A percentile compares a stretch with the other conserved stretches of the same genome.
Evolutionary conservation across 305 asterid genomes (phyloP).

Genomic region (Fraxinus xanthoxyloides): DNA sequence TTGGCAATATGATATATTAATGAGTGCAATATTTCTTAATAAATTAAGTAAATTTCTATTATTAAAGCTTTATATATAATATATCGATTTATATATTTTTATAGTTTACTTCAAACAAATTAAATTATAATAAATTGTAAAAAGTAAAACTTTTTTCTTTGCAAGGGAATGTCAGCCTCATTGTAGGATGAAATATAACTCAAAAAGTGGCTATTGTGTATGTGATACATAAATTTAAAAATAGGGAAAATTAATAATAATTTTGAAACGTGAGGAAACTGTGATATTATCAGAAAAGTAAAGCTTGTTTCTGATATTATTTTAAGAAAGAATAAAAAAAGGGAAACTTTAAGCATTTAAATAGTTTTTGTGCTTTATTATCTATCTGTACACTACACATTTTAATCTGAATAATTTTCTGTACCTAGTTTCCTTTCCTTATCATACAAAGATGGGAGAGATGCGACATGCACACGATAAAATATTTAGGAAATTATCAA

Average conservation of each 20-base stretch:
- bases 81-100: background rate
- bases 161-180: background rate
- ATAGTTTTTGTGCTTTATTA: background rate
- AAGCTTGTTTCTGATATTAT: background rate
- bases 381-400: background rate
- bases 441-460: background rate
- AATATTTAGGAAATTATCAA: background rate
- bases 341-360: background rate
- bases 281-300: background rate
- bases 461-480: background rate
- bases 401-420: background rate
- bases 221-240: background rate
- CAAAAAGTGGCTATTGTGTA: background rate
- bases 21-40: background rate
- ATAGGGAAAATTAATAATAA: background rate
- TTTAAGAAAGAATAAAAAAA: background rate
- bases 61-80: background rate
- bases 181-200: background rate
- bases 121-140: background rate
- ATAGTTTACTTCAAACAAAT: background rate
- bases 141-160: background rate
- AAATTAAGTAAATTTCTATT: background rate
- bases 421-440: background rate
- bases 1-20: background rate
- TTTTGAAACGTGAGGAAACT: background rate